Evolutionary conservation across 306 rosid genomes (phyloP).

Genomic region (Purshia tridentata): DNA sequence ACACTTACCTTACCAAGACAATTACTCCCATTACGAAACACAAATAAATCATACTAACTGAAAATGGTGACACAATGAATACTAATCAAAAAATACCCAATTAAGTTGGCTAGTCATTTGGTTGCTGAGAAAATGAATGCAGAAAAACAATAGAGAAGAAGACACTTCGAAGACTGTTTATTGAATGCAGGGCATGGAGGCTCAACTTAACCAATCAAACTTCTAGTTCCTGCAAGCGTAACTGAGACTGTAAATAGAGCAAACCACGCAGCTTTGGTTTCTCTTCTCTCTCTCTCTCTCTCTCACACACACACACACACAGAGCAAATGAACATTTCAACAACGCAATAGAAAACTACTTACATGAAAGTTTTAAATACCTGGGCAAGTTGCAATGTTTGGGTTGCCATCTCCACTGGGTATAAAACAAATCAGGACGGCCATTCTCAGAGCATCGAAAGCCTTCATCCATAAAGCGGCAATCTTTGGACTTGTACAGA

Average conservation of each 20-base stretch:
- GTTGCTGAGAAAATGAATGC: slow-evolving; percentile 6
- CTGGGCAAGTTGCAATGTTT: slow-evolving; percentile 78
- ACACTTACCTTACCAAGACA: background rate
- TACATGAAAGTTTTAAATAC: slow-evolving; percentile 25
- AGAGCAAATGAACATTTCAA: background rate
- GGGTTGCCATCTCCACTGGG: slow-evolving; percentile 98
- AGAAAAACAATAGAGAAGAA: background rate
- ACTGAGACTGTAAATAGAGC: background rate
- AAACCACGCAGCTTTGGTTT: background rate
- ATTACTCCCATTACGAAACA: background rate
- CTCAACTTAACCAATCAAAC: background rate
- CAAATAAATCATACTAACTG: background rate
- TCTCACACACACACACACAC: background rate
- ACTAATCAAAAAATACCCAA: background rate
- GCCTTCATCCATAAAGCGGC: slow-evolving; percentile 70
- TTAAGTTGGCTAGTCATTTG: background rate
- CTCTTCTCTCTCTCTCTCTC: background rate
- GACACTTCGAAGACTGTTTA: no score
- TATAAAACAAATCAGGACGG: slow-evolving; percentile 79
- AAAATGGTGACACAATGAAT: background rate
- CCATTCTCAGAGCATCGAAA: slow-evolving; percentile 91
- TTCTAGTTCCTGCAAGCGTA: background rate
- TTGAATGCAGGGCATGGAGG: background rate
- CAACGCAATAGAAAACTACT: background rate
- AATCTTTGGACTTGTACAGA: slow-evolving; percentile 59